Base-by-base conservation (phyloP, 2,329 filamentous ascomycete genomes). In the Annulohypoxylon truncatum region DNA sequence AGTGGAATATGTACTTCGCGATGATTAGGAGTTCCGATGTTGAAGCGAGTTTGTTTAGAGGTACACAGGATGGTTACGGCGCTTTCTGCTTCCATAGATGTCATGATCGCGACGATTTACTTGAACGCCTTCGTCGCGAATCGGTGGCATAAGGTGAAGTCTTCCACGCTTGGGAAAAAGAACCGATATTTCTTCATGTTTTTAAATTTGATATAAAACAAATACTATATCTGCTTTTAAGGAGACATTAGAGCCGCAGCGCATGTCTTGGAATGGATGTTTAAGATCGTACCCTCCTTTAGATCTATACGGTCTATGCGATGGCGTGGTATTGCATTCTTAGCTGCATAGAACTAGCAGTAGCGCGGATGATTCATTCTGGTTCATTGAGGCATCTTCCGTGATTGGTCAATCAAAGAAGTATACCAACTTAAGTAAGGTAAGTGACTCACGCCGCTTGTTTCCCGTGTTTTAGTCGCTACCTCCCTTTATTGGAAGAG, bases 1-100 rank as follows among this genome's bases (percentile, higher is more conserved):
- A 24, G 18, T 20, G 26, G 29, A 4, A 29, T 4, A 54, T 65
- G 28, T 76, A 89, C 87, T 80, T 90, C 87, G 63, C 81, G 84
- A 76, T 81, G 85, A 74, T 82, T 89, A 26, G 83, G 82, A 67
- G 77, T 85, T 68, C 78, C 85, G 66, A 82, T 88, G 73, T 90
- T 86, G 67, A 91, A 91, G 9, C 89, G 84, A 1, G 88, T 91
- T 74, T 91, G 89, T 72, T 89, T 90, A 75, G 87, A 89, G 18
- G 87, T 88, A 70, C 87, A 89, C 51, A 89, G 79, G 61, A 91
- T 85, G 2, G 83, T 83, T 12, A 84, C 78, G 29, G 82, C 83
- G 4, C 83, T 83, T 68, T 86, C 83, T 9, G 83, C 79, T 57
- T 79, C 78, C 72, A 83, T 84, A 12, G 82, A 84, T 47, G 82